Conservation (phyloP, 192 early-diverging fungal genomes). For the Lunasporangiospora selenospora region DNA sequence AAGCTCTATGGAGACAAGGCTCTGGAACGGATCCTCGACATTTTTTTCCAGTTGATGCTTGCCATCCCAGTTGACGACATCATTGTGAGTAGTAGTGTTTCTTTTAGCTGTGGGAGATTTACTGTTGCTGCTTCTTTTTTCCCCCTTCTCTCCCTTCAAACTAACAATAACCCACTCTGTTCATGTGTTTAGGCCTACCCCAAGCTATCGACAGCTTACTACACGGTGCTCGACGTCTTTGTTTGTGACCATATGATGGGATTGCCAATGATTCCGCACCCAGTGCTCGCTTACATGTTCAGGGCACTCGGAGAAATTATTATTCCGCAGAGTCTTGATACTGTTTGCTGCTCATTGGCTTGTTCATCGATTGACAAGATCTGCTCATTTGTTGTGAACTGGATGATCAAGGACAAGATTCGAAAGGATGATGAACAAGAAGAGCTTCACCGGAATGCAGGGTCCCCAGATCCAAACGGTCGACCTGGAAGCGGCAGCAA, state of each 20-base stretch:
- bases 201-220: conserved; percentile 66
- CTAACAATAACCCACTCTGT: not conserved
- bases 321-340: conserved; percentile 51
- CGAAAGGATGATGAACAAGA: conserved; percentile 26
- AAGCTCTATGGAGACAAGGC: conserved; percentile 86
- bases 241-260: conserved; percentile 68
- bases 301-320: conserved; percentile 78
- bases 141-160: not conserved
- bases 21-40: conserved; percentile 66
- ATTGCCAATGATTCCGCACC: conserved; percentile 62
- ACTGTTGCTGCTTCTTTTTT: not conserved
- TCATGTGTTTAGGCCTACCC: conserved; percentile 56
- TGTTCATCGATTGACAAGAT: conserved; percentile 78
- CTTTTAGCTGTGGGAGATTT: not conserved
- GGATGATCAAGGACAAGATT: conserved; percentile 46
- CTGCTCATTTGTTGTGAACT: conserved; percentile 70
- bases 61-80: conserved; percentile 78
- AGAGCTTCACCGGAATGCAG: not conserved
- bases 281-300: conserved; percentile 75
- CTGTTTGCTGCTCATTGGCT: conserved; percentile 58
- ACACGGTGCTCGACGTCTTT: conserved; percentile 74
- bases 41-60: conserved; percentile 73
- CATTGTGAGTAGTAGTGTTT: conserved; percentile 53
- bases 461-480: conserved; percentile 41
- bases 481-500: conserved; percentile 23